Conservation (phyloP, 2,329 filamentous ascomycete genomes). For the Colletotrichum sp. region DNA sequence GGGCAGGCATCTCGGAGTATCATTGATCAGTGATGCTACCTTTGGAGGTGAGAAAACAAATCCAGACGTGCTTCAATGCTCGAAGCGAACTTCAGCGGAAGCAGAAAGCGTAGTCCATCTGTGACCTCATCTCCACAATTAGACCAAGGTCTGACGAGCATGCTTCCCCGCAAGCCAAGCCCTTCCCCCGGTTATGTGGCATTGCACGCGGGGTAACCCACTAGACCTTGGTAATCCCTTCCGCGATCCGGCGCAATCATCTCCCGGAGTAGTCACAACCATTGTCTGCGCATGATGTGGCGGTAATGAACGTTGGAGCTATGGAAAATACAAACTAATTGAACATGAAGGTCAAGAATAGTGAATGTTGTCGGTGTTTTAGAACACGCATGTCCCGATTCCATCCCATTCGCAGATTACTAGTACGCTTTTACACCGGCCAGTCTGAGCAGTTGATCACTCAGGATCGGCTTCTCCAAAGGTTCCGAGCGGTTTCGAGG, state of each 20-base stretch:
- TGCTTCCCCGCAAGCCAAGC: not conserved
- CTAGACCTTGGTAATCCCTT: not conserved
- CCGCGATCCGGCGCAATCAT: not conserved
- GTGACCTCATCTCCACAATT: not conserved
- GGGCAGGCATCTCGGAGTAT: not conserved
- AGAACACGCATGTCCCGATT: not conserved
- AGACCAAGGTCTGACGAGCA: not conserved
- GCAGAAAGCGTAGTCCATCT: not conserved
- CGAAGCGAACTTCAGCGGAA: not conserved
- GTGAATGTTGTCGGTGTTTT: not conserved
- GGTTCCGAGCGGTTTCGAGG: not conserved
- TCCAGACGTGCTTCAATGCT: not conserved
- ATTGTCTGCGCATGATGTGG: not conserved
- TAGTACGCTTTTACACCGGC: not conserved
- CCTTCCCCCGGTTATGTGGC: not conserved
- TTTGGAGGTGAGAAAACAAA: not conserved
- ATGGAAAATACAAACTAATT: not conserved
- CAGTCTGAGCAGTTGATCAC: not conserved
- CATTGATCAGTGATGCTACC: not conserved
- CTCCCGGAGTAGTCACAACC: not conserved
- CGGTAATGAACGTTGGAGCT: not conserved
- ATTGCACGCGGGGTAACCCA: not conserved
- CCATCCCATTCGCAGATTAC: not conserved
- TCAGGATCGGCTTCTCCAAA: not conserved
- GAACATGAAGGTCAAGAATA: not conserved